Conservation (phyloP, 345 rosid species). For the Pugionium cornutum region DNA sequence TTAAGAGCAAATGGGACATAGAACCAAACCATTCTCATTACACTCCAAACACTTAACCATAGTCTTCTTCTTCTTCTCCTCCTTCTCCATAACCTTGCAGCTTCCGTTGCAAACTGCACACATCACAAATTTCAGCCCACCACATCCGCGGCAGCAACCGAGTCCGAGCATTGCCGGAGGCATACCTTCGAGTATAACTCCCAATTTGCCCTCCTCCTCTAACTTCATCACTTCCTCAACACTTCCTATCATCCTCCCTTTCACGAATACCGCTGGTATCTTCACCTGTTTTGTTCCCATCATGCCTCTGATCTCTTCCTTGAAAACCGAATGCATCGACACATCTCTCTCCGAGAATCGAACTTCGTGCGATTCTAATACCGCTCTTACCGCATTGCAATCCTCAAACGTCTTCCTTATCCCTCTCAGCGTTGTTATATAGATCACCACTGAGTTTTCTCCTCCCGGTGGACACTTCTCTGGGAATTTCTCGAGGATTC, state of each 20-base stretch:
- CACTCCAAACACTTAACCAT: constrained; percentile 75
- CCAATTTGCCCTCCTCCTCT: constrained; percentile 86
- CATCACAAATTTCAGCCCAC: constrained; percentile 80
- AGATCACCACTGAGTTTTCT: constrained; percentile 69
- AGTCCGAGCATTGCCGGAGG: constrained; percentile 40
- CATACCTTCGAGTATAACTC: constrained; percentile 56
- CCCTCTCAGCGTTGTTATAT: constrained; percentile 83
- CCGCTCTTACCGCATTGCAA: constrained; percentile 66
- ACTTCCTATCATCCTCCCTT: constrained; percentile 84
- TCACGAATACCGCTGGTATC: constrained; percentile 75
- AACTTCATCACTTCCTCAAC: constrained; percentile 70
- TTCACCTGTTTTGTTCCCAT: constrained; percentile 64
- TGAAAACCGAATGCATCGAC: constrained; percentile 89
- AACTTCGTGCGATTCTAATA: constrained; percentile 58
- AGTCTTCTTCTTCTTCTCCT: constrained; percentile 40
- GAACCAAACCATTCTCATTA: constrained; percentile 92
- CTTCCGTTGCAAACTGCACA: constrained; percentile 83
- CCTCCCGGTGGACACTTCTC: constrained; percentile 75
- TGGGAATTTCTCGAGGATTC: constrained; percentile 47
- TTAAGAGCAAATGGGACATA: constrained; percentile 73
- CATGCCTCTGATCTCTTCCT: constrained; percentile 75
- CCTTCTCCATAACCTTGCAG: constrained; percentile 62
- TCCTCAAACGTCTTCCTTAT: constrained; percentile 93
- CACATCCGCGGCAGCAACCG: constrained; percentile 75
- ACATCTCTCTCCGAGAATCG: constrained; percentile 71